Evolutionary conservation across 2,329 filamentous ascomycete genomes (phyloP).

Genomic region (Sordariomycetes sp.): DNA sequence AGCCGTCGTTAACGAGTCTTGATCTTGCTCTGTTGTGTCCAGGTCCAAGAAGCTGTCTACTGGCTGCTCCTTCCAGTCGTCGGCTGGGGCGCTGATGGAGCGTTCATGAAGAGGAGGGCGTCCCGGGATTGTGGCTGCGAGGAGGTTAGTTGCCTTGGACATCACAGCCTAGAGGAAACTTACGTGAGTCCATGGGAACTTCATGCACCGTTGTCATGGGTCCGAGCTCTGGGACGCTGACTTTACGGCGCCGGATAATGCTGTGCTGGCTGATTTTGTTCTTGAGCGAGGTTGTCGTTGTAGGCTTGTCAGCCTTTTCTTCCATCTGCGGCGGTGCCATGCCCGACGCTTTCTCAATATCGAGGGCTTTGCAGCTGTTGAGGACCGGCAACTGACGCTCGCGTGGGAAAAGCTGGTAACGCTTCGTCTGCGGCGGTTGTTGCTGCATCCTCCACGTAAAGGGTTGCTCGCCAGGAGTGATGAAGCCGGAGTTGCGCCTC

Average conservation of each 20-base stretch:
- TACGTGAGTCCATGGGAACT: slow-evolving; percentile 61
- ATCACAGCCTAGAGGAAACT: slow-evolving; percentile 19
- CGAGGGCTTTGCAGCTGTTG: slow-evolving; percentile 33
- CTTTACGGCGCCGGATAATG: slow-evolving; percentile 49
- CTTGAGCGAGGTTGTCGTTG: slow-evolving; percentile 30
- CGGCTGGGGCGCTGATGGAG: slow-evolving; percentile 52
- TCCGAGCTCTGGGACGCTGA: slow-evolving; percentile 55
- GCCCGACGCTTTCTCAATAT: slow-evolving; percentile 33
- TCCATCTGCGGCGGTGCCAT: slow-evolving; percentile 28
- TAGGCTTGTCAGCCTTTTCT: slow-evolving; percentile 30
- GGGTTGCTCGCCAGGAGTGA: slow-evolving; percentile 33
- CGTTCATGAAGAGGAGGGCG: slow-evolving; percentile 55
- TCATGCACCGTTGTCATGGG: slow-evolving; percentile 64
- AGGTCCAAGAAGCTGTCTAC: not conserved
- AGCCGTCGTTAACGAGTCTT: slow-evolving; percentile 7
- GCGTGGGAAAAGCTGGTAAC: slow-evolving; percentile 53
- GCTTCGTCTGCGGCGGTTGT: slow-evolving; percentile 25
- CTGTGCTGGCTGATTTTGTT: slow-evolving; percentile 49
- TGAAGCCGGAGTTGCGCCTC: slow-evolving; percentile 3
- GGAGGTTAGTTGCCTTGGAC: slow-evolving; percentile 9
- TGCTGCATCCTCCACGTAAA: slow-evolving; percentile 52
- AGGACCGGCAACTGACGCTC: slow-evolving; percentile 34
- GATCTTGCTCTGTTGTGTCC: not conserved
- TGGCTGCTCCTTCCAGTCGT: slow-evolving; percentile 34
- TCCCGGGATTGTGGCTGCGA: slow-evolving; percentile 57